Evolutionary conservation across 495 filamentous ascomycete genomes (phyloP).

Genomic region (Astrothelium macrocarpum): DNA sequence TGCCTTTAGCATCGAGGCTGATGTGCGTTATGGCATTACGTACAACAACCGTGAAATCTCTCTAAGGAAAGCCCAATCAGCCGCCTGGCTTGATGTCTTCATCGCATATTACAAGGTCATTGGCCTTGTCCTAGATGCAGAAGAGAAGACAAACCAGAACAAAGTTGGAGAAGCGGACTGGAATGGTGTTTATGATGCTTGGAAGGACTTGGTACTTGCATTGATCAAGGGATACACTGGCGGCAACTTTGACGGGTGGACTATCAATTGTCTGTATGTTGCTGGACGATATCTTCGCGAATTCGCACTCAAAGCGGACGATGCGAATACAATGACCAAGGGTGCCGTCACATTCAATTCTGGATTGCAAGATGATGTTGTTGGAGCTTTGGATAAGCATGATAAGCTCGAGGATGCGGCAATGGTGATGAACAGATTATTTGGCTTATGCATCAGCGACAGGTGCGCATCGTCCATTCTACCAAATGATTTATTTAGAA

Average conservation of each 20-base stretch:
- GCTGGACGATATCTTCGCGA: conserved; percentile 71
- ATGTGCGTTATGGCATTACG: conserved; percentile 54
- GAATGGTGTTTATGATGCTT: conserved; percentile 67
- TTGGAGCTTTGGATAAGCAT: conserved; percentile 59
- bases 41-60: conserved; percentile 54
- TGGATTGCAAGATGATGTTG: conserved; percentile 66
- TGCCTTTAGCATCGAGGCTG: conserved; percentile 40
- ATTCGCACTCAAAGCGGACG: conserved; percentile 84
- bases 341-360: conserved; percentile 35
- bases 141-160: conserved; percentile 29
- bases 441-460: conserved; percentile 77
- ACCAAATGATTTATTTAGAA: too few species aligned
- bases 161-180: conserved; percentile 44
- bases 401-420: conserved; percentile 83
- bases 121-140: conserved; percentile 40
- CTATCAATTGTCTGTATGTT: conserved; percentile 76
- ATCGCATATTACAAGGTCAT: conserved; percentile 71
- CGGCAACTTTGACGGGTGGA: conserved; percentile 68
- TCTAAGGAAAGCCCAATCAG: not conserved
- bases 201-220: conserved; percentile 66
- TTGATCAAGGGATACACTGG: conserved; percentile 67
- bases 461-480: conserved; percentile 46
- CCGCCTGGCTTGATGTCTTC: conserved; percentile 75
- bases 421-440: conserved; percentile 76
- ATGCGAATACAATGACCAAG: conserved; percentile 41